These are phyloP conservation scores for Tuber borchii DNA, from an alignment of 495 filamentous ascomycete genomes.

Conservation along the genomic window DNA sequence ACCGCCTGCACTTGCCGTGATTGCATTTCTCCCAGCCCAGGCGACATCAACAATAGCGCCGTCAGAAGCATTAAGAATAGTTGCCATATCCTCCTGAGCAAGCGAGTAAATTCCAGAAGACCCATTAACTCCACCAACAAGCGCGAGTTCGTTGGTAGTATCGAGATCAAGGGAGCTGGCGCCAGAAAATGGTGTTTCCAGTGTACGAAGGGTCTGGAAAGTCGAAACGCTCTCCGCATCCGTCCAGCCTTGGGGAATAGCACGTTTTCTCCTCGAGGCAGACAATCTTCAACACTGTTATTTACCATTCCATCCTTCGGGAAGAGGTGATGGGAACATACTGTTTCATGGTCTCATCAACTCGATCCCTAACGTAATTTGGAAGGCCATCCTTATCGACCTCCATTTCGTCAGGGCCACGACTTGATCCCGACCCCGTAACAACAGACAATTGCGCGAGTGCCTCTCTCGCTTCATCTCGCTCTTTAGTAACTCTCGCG, in stretches of 20 bases:
- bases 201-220: conserved; percentile 56
- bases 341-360: conserved; percentile 48
- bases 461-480: conserved; percentile 91
- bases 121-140: conserved; percentile 73
- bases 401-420: conserved; percentile 78
- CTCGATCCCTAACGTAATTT: conserved; percentile 60
- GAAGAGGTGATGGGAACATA: conserved; percentile 37
- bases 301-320: conserved; percentile 14
- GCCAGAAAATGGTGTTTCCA: conserved; percentile 59
- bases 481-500: conserved; percentile 74
- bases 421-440: conserved; percentile 46
- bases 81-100: conserved; percentile 59
- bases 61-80: conserved; percentile 56
- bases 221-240: conserved; percentile 63
- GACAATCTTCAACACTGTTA: conserved; percentile 56
- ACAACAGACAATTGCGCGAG: conserved; percentile 74
- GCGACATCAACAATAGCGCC: conserved; percentile 70
- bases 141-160: conserved; percentile 58
- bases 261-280: conserved; percentile 76
- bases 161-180: conserved; percentile 62
- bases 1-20: conserved; percentile 70
- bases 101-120: conserved; percentile 73
- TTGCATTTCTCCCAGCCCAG: conserved; percentile 66
- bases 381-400: conserved; percentile 68
- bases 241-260: conserved; percentile 77